A percentile compares a stretch with the other conserved stretches of the same genome.
phyloP scores from a whole-genome alignment of 257 asterid species.

The Salvia splendens region DNA sequence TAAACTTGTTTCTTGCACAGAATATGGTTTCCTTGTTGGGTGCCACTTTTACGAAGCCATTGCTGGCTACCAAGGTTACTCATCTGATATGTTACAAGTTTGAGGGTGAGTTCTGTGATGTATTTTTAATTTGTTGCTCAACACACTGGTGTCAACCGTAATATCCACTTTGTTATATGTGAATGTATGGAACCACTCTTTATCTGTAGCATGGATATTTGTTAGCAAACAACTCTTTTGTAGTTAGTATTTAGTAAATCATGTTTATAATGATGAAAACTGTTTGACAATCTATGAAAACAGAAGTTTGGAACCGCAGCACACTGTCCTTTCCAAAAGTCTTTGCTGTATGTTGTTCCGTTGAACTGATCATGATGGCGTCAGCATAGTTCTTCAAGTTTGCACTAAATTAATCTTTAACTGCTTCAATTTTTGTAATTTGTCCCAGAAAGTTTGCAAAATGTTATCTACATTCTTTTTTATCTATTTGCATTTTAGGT shows the following conservation, averaged over 20 bases:
- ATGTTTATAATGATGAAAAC: background rate
- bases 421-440: slow-evolving; percentile 11
- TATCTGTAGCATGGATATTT: background rate
- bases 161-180: background rate
- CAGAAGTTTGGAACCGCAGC: background rate
- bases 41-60: slow-evolving; percentile 80
- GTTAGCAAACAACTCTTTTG: background rate
- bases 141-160: slow-evolving; percentile 1
- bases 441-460: background rate
- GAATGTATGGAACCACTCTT: background rate
- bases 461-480: slow-evolving; percentile 6
- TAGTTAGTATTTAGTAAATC: background rate
- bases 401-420: background rate
- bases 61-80: slow-evolving; percentile 75
- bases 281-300: background rate
- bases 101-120: slow-evolving; percentile 58
- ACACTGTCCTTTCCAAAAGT: background rate
- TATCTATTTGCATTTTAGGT: slow-evolving; percentile 10
- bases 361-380: no score
- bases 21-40: slow-evolving; percentile 93
- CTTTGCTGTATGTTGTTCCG: background rate
- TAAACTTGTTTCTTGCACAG: slow-evolving; percentile 41
- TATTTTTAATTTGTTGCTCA: slow-evolving; percentile 8
- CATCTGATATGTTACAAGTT: slow-evolving; percentile 97
- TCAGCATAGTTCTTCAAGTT: background rate